Conservation (phyloP, 2,329 filamentous ascomycete species). For the Tolypocladium cylindrosporum region DNA sequence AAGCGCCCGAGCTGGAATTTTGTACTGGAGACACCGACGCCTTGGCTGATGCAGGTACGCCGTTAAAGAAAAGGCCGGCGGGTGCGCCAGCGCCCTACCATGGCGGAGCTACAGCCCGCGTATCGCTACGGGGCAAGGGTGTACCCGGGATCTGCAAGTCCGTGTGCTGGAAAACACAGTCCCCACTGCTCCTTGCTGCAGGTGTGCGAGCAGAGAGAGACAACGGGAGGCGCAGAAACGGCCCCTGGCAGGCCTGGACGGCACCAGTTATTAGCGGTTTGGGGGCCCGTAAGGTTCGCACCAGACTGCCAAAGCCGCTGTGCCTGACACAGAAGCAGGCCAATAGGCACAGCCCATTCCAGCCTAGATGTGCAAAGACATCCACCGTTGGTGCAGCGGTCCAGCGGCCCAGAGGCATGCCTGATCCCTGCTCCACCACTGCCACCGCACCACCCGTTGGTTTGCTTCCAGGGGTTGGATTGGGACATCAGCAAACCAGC, state of each 20-base stretch:
- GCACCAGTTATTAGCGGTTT: background rate
- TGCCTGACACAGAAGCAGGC: background rate
- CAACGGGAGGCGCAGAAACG: background rate
- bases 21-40: background rate
- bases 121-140: background rate
- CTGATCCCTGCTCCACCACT: background rate
- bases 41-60: background rate
- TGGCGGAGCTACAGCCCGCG: background rate
- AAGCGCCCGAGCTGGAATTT: background rate
- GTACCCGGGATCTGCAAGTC: background rate
- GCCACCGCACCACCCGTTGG: background rate
- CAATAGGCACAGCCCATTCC: conserved; percentile 7
- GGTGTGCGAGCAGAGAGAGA: background rate
- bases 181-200: background rate
- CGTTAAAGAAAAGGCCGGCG: background rate
- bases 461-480: background rate
- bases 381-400: background rate
- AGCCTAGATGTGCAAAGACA: conserved; percentile 1
- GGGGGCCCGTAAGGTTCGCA: background rate
- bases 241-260: background rate
- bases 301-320: background rate
- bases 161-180: background rate
- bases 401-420: background rate
- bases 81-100: background rate
- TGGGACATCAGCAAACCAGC: background rate